Evolutionary conservation across 805 yeast species (phyloP).

Genomic region (Kodamaea fukazawae): DNA sequence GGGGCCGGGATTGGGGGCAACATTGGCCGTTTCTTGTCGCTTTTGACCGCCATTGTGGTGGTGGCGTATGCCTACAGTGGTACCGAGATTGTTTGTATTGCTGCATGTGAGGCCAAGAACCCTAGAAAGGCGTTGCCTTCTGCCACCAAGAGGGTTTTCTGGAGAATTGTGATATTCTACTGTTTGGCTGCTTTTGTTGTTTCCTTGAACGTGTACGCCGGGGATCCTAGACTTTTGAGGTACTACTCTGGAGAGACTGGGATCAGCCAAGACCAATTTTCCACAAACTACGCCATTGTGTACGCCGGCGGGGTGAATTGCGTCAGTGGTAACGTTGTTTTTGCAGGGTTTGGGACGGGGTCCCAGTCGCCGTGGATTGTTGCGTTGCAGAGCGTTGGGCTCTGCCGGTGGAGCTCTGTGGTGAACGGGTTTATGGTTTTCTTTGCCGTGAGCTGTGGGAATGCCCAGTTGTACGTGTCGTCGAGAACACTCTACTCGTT

Average conservation of each 20-base stretch:
- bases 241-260: conserved; percentile 44
- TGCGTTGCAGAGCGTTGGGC: conserved; percentile 39
- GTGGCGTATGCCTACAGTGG: conserved; percentile 79
- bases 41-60: conserved; percentile 58
- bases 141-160: conserved; percentile 72
- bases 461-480: conserved; percentile 43
- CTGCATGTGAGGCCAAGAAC: conserved; percentile 82
- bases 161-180: conserved; percentile 65
- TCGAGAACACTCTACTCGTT: conserved; percentile 43
- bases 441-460: conserved; percentile 45
- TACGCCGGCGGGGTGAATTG: conserved; percentile 39
- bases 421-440: conserved; percentile 47
- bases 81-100: conserved; percentile 77
- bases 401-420: conserved; percentile 36
- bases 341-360: conserved; percentile 38
- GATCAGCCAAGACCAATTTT: conserved; percentile 18
- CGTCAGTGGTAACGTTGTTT: conserved; percentile 18
- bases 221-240: conserved; percentile 69
- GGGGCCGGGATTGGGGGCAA: conserved; percentile 57
- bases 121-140: conserved; percentile 76
- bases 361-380: conserved; percentile 47
- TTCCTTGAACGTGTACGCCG: conserved; percentile 70
- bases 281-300: conserved; percentile 27
- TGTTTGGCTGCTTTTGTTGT: conserved; percentile 64
- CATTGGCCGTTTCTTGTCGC: conserved; percentile 57